Evolutionary conservation across 2,329 filamentous ascomycete genomes (phyloP).

Genomic region (Diplocarpon mali): DNA sequence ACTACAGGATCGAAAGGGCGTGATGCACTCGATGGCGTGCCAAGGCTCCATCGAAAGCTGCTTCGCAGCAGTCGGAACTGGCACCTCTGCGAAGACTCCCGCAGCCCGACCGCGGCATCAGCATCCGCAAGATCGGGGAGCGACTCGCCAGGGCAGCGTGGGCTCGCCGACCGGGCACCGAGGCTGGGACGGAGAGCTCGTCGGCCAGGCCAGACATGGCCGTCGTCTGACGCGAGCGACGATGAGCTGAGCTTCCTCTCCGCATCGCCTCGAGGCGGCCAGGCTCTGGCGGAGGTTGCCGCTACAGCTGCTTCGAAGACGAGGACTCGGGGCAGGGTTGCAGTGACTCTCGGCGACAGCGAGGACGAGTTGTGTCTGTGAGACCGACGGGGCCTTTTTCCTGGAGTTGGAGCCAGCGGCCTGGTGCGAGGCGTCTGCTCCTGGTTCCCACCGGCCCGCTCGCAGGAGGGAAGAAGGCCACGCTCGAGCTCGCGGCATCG

Average conservation of each 20-base stretch:
- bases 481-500: too few relatives aligned
- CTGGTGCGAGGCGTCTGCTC: too few relatives aligned
- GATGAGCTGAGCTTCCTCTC: constrained; percentile 24
- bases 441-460: too few relatives aligned
- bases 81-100: constrained; percentile 11
- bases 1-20: background rate
- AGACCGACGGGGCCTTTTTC: too few relatives aligned
- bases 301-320: constrained; percentile 4
- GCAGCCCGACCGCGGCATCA: constrained; percentile 6
- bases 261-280: constrained; percentile 11
- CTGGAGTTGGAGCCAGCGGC: too few relatives aligned
- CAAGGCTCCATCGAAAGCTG: constrained; percentile 7
- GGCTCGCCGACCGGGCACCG: constrained; percentile 13
- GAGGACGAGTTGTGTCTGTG: constrained; percentile 26
- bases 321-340: background rate
- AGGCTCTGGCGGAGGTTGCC: constrained; percentile 12
- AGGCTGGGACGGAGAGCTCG: constrained; percentile 12
- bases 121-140: background rate
- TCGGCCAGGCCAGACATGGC: constrained; percentile 14
- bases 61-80: constrained; percentile 7
- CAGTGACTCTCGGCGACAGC: constrained; percentile 15
- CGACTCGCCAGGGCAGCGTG: constrained; percentile 4
- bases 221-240: constrained; percentile 23
- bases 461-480: too few relatives aligned
- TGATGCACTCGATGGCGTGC: constrained; percentile 1